phyloP scores from a whole-genome alignment of 306 rosid genomes.

The Trichosanthes truncata region DNA sequence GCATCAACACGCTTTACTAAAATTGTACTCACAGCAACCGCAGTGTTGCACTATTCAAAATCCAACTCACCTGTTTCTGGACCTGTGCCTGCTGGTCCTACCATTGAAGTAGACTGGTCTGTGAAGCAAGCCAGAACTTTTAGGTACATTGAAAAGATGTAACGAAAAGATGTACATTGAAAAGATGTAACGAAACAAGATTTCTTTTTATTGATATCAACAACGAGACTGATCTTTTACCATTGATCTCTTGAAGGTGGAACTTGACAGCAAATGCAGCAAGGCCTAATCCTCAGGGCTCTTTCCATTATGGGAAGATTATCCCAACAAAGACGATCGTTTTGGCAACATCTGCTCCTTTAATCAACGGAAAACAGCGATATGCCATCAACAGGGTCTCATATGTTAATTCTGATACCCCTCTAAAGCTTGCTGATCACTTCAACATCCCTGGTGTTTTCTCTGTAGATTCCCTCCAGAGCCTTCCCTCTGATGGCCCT shows the following conservation, averaged over 20 bases:
- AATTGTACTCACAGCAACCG: slow-evolving; percentile 43
- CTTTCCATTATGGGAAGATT: slow-evolving; percentile 83
- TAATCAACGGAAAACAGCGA: slow-evolving; percentile 69
- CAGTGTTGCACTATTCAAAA: slow-evolving; percentile 67
- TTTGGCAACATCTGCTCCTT: slow-evolving; percentile 64
- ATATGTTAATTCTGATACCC: slow-evolving; percentile 70
- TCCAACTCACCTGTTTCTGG: slow-evolving; percentile 59
- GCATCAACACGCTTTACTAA: slow-evolving; percentile 74
- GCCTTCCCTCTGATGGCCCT: slow-evolving; percentile 43
- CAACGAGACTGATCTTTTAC: not conserved
- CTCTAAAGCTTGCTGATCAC: slow-evolving; percentile 93
- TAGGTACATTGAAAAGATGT: slow-evolving; percentile 30
- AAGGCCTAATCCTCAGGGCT: slow-evolving; percentile 98
- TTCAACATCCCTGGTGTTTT: slow-evolving; percentile 80
- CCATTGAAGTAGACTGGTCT: slow-evolving; percentile 53
- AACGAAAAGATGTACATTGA: slow-evolving; percentile 15
- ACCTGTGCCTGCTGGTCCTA: slow-evolving; percentile 62
- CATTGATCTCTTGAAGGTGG: slow-evolving; percentile 52
- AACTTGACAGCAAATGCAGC: slow-evolving; percentile 97
- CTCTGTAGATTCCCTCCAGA: slow-evolving; percentile 44
- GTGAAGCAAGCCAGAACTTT: slow-evolving; percentile 80
- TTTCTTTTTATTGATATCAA: not conserved
- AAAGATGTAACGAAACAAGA: not conserved
- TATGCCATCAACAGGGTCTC: slow-evolving; percentile 74
- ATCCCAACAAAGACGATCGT: slow-evolving; percentile 47